Conservation (phyloP, 228 moss, liverwort and hornwort species). For the Sphagnum fallax region DNA sequence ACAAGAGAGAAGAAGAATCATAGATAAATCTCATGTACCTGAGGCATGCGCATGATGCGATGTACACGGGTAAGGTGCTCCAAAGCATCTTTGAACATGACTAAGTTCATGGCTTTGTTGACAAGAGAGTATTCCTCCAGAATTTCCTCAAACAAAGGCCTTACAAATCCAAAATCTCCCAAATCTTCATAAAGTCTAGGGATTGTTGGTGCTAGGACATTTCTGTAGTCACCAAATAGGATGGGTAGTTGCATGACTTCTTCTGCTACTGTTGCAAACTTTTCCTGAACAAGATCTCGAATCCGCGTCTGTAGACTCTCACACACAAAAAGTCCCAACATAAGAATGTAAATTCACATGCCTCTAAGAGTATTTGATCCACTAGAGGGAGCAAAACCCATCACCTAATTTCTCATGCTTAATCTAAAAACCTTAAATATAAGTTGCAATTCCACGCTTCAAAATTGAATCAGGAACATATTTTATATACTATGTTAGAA, state of each 20-base stretch:
- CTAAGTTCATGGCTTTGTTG: slow-evolving; percentile 84
- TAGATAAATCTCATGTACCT: slow-evolving; percentile 15
- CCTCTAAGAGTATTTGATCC: not conserved
- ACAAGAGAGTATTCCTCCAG: slow-evolving; percentile 67
- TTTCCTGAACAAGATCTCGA: slow-evolving; percentile 17
- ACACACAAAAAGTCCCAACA: not conserved
- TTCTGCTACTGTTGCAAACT: slow-evolving; percentile 31
- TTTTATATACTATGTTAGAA: no score
- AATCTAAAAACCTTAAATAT: no score
- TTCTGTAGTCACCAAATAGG: slow-evolving; percentile 70
- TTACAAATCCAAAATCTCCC: slow-evolving; percentile 52
- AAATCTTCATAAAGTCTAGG: slow-evolving; percentile 87
- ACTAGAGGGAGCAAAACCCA: not conserved
- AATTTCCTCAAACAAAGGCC: slow-evolving; percentile 66
- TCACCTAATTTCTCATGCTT: no score
- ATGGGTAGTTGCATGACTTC: slow-evolving; percentile 50
- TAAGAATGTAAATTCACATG: not conserved
- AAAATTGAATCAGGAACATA: no score
- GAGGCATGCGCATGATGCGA: slow-evolving; percentile 73
- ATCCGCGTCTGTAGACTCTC: slow-evolving; percentile 36
- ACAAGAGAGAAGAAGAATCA: not conserved
- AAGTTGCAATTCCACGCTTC: no score
- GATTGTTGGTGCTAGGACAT: slow-evolving; percentile 39
- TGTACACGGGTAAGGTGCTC: slow-evolving; percentile 85
- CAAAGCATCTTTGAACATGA: slow-evolving; percentile 86